Base-by-base conservation (phyloP, 805 yeast species). In the Candida methanosorbosa region DNA sequence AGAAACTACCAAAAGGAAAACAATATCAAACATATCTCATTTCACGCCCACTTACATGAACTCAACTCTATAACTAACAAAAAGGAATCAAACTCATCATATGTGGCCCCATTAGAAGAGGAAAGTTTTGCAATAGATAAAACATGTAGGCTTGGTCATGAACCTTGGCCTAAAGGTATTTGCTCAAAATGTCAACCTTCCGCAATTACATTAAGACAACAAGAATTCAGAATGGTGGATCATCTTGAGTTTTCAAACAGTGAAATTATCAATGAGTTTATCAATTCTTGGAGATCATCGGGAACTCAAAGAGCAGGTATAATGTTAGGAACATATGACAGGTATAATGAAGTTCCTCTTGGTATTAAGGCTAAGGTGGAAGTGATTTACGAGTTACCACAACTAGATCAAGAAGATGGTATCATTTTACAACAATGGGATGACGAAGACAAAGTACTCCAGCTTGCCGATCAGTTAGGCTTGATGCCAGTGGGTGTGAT, bases 101-200 rank as follows among this genome's bases (percentile, higher is more conserved):
- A 85, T 46, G 81, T 87, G 35, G 72, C 90, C 1, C 95, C 96
- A 3, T 59, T 87, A 37, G 70, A 78, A 16, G 82, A 78, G 48
- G 82, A 90, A 2, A 63, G 75, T 48, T 92, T 70, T 53, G 59
- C 63, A 35, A 84, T 90, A 21, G 62, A 76, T 42, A 64, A 68
- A 35, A 59, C 68, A 12, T 90, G 97, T 54, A 69, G 66, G 0
- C 68, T 75, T 28, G 95, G 95, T 0, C 98, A 90, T 56, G 75
- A 79, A 26, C 90, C 95, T 7, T 92, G 95, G 86, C 97, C 98
- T 2, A 70, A 64, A 34, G 96, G 97, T 1, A 87, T 92, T 45
- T 90, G 98, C 52, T 83, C 95, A 13, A 85, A 87, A 57, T 90
- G 98, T 59, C 97, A 90, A 57, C 97, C 98, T 1, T 78, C 95